Conservation (phyloP, 306 rosid species). For the Pueraria montana region DNA sequence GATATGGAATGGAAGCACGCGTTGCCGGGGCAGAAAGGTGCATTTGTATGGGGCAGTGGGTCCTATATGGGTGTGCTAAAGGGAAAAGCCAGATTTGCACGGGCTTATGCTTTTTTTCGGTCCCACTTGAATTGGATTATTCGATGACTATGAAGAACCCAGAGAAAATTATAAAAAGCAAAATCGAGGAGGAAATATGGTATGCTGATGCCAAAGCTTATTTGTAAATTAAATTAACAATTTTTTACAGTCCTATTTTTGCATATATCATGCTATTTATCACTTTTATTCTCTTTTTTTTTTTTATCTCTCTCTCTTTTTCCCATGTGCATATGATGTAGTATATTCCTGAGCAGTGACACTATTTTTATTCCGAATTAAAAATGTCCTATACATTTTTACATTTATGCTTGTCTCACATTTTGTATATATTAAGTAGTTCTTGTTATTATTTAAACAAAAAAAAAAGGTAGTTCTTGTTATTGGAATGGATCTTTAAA, state of each 20-base stretch:
- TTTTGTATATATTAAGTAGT: no score
- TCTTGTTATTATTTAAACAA: no score
- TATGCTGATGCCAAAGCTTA: neutral
- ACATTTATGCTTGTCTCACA: neutral
- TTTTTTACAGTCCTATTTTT: neutral
- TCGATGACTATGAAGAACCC: slow-evolving; percentile 19
- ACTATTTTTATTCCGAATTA: neutral
- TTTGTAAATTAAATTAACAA: neutral
- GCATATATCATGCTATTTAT: neutral
- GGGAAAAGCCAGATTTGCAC: slow-evolving; percentile 56
- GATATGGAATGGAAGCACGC: slow-evolving; percentile 79
- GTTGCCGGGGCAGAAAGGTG: slow-evolving; percentile 79
- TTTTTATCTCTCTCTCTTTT: no score
- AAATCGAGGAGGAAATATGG: neutral
- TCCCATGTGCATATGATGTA: no score
- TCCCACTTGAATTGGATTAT: slow-evolving; percentile 56
- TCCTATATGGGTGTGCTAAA: slow-evolving; percentile 61
- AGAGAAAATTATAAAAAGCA: neutral
- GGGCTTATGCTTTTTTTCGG: slow-evolving; percentile 51
- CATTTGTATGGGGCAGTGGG: slow-evolving; percentile 86
- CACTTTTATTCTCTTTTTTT: neutral
- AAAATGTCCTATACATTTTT: neutral
- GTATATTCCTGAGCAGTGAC: neutral
- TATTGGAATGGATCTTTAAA: no score
- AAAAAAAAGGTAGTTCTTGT: no score